Percentiles rank a stretch among this genome's conserved stretches.
phyloP scores from a whole-genome alignment of 805 yeast genomes.

The Sugiyamaella valdiviana region DNA sequence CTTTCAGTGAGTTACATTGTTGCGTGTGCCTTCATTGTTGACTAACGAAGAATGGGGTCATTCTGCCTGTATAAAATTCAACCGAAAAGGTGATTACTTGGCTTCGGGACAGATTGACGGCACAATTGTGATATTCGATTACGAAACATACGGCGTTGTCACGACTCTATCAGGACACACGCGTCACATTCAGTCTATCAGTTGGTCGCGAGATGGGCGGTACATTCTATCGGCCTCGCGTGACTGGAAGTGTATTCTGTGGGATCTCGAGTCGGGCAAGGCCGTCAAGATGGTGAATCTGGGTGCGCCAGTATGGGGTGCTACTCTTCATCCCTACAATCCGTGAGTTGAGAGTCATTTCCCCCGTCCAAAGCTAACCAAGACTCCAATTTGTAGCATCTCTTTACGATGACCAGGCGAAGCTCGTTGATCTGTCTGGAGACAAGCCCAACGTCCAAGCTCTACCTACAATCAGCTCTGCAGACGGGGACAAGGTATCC shows the following conservation, averaged over 20 bases:
- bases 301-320: constrained; percentile 70
- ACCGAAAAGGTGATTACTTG: constrained; percentile 72
- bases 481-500: constrained; percentile 21
- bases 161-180: constrained; percentile 58
- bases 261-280: constrained; percentile 56
- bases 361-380: not conserved
- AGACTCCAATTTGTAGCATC: constrained; percentile 50
- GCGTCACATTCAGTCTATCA: constrained; percentile 58
- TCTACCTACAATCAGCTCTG: constrained; percentile 10
- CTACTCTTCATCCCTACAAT: constrained; percentile 48
- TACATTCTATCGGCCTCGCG: constrained; percentile 64
- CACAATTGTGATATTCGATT: constrained; percentile 63
- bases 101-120: constrained; percentile 80
- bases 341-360: constrained; percentile 17
- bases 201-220: constrained; percentile 71
- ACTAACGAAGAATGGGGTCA: constrained; percentile 33
- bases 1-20: constrained; percentile 37
- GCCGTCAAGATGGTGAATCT: constrained; percentile 44
- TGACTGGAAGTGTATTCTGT: constrained; percentile 75
- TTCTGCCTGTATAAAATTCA: constrained; percentile 63
- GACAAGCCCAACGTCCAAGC: constrained; percentile 8
- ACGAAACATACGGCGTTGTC: constrained; percentile 56
- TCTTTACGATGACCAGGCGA: constrained; percentile 56
- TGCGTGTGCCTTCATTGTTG: not conserved
- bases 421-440: constrained; percentile 39